Base-by-base conservation (phyloP, 768 basidiomycete species). In the Ramaria rubella region DNA sequence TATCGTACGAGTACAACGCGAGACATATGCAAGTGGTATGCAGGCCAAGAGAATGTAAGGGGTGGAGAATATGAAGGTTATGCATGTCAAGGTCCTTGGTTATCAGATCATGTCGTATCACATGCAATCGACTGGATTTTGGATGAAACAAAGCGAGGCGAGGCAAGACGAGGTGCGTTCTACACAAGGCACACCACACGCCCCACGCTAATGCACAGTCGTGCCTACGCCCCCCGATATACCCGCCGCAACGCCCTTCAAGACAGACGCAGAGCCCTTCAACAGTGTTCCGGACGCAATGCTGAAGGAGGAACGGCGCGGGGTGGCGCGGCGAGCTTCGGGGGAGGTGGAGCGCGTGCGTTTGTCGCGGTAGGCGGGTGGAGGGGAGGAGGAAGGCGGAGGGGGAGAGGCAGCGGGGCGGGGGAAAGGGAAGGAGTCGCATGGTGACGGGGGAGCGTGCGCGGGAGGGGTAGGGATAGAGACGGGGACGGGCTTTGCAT, bases 181-280 rank as follows among this genome's bases (percentile, higher is more conserved):
- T n/a, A n/a, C n/a, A n/a, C n/a, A n/a, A n/a, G n/a, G n/a, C n/a
- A n/a, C n/a, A n/a, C n/a, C n/a, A n/a, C n/a, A n/a, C n/a, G n/a
- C n/a, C n/a, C n/a, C n/a, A n/a, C n/a, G n/a, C n/a, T n/a, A n/a
- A n/a, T n/a, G n/a, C 5, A 51, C 33, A 30, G 48, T 24, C 8
- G 17, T 30, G 29, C 19, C 49, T 4, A 4, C 49, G 15, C 23
- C 29, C 5, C 57, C 55, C 36, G 61, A 59, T 15, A 76, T 73
- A n/a, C 49, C 49, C 29, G 70, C 69, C 31, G 70, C 70, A 3
- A 79, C 77, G 1, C 78, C 75, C 49, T 72, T 77, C 29, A 80
- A 58, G 26, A 76, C 68, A 55, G 77, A 75, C 2, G 67, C 68
- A 21, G 70, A 67, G 14, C 68, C 52, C 30, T 72, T 69, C 6